Evolutionary conservation across 257 asterid genomes (phyloP).

Genomic region (Apocynum venetum): DNA sequence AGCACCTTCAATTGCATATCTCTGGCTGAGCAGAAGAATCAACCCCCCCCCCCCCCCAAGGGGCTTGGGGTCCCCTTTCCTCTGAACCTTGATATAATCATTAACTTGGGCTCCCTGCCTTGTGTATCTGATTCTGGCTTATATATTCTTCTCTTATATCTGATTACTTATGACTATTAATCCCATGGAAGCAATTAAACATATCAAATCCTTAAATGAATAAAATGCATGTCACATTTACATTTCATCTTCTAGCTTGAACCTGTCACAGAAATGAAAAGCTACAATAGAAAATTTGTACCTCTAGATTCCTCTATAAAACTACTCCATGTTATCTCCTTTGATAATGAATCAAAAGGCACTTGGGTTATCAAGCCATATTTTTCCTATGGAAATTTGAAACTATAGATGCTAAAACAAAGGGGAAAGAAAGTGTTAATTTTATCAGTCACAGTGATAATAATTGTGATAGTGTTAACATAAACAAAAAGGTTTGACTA

Average conservation of each 20-base stretch:
- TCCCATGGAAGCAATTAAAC: background rate
- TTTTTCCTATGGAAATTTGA: background rate
- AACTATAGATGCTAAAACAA: background rate
- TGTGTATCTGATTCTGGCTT: too few species aligned
- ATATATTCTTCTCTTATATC: too few species aligned
- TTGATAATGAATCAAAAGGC: background rate
- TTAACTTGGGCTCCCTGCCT: too few species aligned
- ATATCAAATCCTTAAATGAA: background rate
- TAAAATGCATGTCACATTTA: background rate
- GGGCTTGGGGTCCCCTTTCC: too few species aligned
- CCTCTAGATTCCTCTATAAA: background rate
- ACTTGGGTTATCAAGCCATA: background rate
- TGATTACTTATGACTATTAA: too few species aligned
- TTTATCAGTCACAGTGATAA: background rate
- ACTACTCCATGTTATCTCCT: background rate
- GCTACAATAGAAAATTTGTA: background rate
- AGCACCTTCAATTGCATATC: background rate
- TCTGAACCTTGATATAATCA: too few species aligned
- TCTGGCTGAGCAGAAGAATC: too few species aligned
- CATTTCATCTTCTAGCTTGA: background rate
- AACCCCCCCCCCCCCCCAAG: too few species aligned
- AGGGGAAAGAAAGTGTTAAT: background rate
- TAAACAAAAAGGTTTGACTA: conserved; percentile 4
- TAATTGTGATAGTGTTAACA: background rate
- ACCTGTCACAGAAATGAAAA: background rate